Percentiles rank a stretch among this genome's conserved stretches.
phyloP scores from a whole-genome alignment of 352 stramenopile species.

The Pythium angustatum region DNA sequence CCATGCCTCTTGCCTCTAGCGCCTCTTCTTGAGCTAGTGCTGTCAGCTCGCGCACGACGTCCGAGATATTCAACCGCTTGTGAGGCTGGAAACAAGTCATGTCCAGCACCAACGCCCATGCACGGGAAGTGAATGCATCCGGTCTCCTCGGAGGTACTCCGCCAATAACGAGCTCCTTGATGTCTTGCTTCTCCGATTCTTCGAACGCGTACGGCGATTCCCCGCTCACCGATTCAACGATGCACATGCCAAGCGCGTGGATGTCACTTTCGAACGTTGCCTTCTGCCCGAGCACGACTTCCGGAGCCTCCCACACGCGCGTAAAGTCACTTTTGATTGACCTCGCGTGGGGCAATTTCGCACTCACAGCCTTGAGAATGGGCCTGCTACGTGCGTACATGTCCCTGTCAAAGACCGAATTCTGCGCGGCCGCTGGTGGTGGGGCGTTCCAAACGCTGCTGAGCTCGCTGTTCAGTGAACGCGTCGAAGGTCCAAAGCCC shows the following conservation, averaged over 20 bases:
- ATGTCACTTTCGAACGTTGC: slow-evolving; percentile 19
- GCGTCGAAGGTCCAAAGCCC: slow-evolving; percentile 9
- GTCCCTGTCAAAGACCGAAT: slow-evolving; percentile 11
- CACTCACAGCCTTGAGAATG: slow-evolving; percentile 34
- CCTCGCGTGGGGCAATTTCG: slow-evolving; percentile 3
- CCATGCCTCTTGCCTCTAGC: background rate
- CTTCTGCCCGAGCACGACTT: slow-evolving; percentile 15
- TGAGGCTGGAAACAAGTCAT: background rate
- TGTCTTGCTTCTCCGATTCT: background rate
- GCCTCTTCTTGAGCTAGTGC: slow-evolving; percentile 1
- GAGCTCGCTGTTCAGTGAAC: background rate
- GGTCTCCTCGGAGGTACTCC: background rate
- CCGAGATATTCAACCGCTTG: slow-evolving; percentile 6
- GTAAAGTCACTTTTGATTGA: background rate
- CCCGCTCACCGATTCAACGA: slow-evolving; percentile 33
- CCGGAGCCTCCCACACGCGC: slow-evolving; percentile 20
- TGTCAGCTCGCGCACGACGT: slow-evolving; percentile 12
- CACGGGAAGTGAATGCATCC: background rate
- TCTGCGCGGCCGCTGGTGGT: slow-evolving; percentile 10
- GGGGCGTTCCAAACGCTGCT: slow-evolving; percentile 16
- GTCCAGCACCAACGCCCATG: slow-evolving; percentile 9
- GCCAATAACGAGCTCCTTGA: background rate
- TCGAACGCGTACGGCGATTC: slow-evolving; percentile 12
- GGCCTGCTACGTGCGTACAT: slow-evolving; percentile 38
- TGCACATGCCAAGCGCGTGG: slow-evolving; percentile 38